Evolutionary conservation across 2,329 filamentous ascomycete genomes (phyloP).

Genomic region (Graphilbum ipis-grandicollis): DNA sequence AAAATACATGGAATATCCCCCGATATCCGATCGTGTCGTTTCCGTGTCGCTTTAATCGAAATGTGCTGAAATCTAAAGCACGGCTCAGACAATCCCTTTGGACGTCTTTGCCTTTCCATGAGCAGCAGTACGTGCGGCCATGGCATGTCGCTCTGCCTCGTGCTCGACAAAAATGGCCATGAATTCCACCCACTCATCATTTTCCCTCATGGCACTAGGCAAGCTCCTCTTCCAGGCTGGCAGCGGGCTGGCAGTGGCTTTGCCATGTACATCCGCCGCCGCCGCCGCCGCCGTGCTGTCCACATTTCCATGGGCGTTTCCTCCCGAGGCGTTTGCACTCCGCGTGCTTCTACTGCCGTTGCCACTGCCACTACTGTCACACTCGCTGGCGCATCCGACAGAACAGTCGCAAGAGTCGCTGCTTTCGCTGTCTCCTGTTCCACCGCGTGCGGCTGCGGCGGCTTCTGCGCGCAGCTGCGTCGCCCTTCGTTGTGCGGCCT

Average conservation of each 20-base stretch:
- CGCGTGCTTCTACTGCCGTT: not conserved
- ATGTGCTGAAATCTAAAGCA: no score
- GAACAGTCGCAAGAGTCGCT: not conserved
- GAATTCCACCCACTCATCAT: slow-evolving; percentile 4
- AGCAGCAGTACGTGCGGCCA: slow-evolving; percentile 20
- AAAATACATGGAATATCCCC: no score
- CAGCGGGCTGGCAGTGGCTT: not conserved
- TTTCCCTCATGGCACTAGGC: slow-evolving; percentile 1
- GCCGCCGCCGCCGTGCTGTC: no score
- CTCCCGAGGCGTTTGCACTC: not conserved
- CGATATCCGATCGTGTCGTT: no score
- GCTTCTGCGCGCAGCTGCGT: slow-evolving; percentile 7
- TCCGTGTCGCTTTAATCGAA: no score
- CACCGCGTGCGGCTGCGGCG: not conserved
- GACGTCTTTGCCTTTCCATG: no score
- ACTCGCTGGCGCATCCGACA: not conserved
- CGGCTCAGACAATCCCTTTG: no score
- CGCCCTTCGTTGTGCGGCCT: slow-evolving; percentile 20
- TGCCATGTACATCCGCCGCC: not conserved
- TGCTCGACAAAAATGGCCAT: slow-evolving; percentile 3
- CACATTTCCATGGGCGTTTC: no score
- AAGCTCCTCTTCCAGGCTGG: not conserved
- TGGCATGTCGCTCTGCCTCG: not conserved
- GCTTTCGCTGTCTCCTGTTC: not conserved
- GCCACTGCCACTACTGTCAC: not conserved